Evolutionary conservation across 192 early-diverging fungal species (phyloP), one percentile per base, ranked within the genome.

Genomic region (Cetraspora pellucida): DNA sequence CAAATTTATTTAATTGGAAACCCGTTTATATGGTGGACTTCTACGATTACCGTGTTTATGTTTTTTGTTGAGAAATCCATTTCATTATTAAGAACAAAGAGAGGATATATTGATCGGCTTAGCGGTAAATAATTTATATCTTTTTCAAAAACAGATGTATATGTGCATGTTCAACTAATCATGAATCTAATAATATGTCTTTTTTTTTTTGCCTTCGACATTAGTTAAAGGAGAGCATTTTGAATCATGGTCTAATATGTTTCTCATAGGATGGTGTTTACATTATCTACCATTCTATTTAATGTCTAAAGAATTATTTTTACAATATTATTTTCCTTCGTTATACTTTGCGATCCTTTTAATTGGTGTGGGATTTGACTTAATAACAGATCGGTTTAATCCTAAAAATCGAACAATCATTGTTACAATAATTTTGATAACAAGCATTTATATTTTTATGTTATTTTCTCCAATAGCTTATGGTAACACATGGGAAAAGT

Each of bases 1-100:
- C 85, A 91, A 69, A 94, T 99, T 78, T 96, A 97, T 81, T 85
- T 97, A n/a, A 72, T 97, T 4, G 97, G 97, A 30, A 98, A 97
- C 70, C 95, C 95, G 13, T 65, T 95, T 30, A 81, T 92, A 25
- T 99, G 93, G 89, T 94, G 92, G 93, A 47, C 90, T 63, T 86
- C 90, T 8, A 86, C 89, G 23, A 77, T 82, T 0, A 75, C 92
- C 6, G 78, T 97, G 16, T 72, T 73, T 6, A 21, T 83, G 30
- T 98, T 90, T 84, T 81, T 81, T 19, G 78, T 77, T 23, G 80
- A 94, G 58, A 81, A 86, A 50, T 81, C 73, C 1, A 75, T 89
- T 11, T 55, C 91, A 52, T 79, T 86, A 31, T 50, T 93, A 14
- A 83, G 86, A 45, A 85, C 90, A 55, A 81, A 89, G 59, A 87